Evolutionary conservation across 257 asterid genomes (phyloP).

Genomic region (Nicotiana benthamiana): DNA sequence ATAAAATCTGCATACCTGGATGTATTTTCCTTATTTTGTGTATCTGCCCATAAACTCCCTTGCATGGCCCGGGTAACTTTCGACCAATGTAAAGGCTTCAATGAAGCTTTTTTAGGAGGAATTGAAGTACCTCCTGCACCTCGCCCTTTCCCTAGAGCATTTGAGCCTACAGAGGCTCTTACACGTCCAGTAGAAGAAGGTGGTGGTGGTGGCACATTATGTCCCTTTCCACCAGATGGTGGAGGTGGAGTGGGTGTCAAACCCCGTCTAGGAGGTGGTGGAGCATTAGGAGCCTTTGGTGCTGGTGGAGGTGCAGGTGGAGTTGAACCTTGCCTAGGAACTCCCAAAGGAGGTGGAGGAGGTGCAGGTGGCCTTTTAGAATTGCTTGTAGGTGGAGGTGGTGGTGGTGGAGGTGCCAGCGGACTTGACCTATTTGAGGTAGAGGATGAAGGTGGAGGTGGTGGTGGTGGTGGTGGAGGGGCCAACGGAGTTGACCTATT

Average conservation of each 20-base stretch:
- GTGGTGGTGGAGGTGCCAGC: conserved; percentile 21
- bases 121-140: conserved; percentile 51
- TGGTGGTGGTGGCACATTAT: conserved; percentile 30
- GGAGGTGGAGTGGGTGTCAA: conserved; percentile 58
- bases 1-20: conserved; percentile 48
- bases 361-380: conserved; percentile 17
- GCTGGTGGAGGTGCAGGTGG: conserved; percentile 31
- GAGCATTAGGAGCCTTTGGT: conserved; percentile 33
- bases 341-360: conserved; percentile 39
- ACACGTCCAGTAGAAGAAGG: conserved; percentile 60
- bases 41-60: conserved; percentile 98
- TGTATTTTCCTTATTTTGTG: conserved; percentile 64
- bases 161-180: conserved; percentile 38
- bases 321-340: conserved; percentile 23
- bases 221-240: conserved; percentile 26
- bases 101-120: conserved; percentile 76
- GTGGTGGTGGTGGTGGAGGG: conserved; percentile 19
- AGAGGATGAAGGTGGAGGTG: conserved; percentile 29
- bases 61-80: conserved; percentile 95
- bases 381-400: conserved; percentile 15
- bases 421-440: conserved; percentile 15
- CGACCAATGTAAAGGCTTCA: conserved; percentile 96
- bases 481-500: conserved; percentile 14
- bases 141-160: conserved; percentile 50
- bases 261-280: conserved; percentile 43